Percentiles rank a stretch among this genome's conserved stretches.
Evolutionary conservation across 1,284 basidiomycete genomes (phyloP).

Genomic region (Chiua sp.): DNA sequence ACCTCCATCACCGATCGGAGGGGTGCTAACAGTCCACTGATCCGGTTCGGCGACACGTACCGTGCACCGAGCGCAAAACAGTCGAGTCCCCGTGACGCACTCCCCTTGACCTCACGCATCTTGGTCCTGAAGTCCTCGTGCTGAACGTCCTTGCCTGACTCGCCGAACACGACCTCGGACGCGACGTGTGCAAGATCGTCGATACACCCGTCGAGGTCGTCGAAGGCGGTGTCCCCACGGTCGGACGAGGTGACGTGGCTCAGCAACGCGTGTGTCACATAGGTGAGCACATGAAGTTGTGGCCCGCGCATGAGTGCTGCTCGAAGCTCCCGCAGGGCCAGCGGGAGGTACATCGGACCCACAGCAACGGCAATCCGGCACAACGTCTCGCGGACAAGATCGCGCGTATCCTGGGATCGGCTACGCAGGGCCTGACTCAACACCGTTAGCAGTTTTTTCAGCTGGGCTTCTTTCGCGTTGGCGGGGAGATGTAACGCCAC

Average conservation of each 20-base stretch:
- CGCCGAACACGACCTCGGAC: conserved; percentile 94
- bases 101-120: conserved; percentile 87
- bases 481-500: conserved; percentile 85
- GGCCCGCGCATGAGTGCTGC: conserved; percentile 89
- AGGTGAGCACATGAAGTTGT: conserved; percentile 93
- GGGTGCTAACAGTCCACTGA: conserved; percentile 82
- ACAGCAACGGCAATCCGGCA: conserved; percentile 82
- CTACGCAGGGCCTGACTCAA: conserved; percentile 90
- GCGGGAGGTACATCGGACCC: conserved; percentile 77
- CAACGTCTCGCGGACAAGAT: conserved; percentile 86
- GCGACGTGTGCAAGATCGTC: conserved; percentile 82
- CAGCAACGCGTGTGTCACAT: conserved; percentile 84
- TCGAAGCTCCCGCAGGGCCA: conserved; percentile 82
- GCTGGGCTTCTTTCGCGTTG: conserved; percentile 72
- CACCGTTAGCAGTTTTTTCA: conserved; percentile 82
- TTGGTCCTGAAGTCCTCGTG: conserved; percentile 95
- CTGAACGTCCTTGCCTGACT: conserved; percentile 90
- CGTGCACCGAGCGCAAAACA: conserved; percentile 83
- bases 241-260: conserved; percentile 77
- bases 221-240: conserved; percentile 52
- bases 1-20: conserved; percentile 88
- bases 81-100: conserved; percentile 82
- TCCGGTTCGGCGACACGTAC: conserved; percentile 74
- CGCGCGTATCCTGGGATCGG: conserved; percentile 93
- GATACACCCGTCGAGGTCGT: conserved; percentile 79